phyloP scores from a whole-genome alignment of 2,329 filamentous ascomycete species.

The Botrytis cinerea region DNA sequence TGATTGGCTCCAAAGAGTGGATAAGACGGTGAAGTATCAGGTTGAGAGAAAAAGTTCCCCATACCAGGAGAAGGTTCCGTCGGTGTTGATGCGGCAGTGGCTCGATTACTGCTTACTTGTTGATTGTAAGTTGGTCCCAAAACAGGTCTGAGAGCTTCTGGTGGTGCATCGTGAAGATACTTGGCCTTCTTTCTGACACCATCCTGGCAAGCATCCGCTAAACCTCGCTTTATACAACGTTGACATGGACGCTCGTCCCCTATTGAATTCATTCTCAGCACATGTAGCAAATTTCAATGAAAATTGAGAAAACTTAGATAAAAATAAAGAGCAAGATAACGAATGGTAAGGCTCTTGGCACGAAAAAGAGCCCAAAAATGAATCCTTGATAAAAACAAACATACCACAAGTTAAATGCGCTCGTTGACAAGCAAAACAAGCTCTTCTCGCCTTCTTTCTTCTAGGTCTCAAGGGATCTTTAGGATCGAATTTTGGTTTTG shows the following conservation, averaged over 20 bases:
- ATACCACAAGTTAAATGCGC: slow-evolving; percentile 98
- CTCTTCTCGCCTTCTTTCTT: slow-evolving; percentile 92
- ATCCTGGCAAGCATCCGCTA: slow-evolving; percentile 90
- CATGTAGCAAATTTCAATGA: slow-evolving; percentile 10
- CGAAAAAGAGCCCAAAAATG: slow-evolving; percentile 8
- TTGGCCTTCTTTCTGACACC: slow-evolving; percentile 98
- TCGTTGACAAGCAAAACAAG: slow-evolving; percentile 95
- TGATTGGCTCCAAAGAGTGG: slow-evolving; percentile 50
- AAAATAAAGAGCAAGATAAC: slow-evolving; percentile 26
- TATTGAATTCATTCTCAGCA: slow-evolving; percentile 45
- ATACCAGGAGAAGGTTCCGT: slow-evolving; percentile 39
- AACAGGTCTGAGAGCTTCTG: slow-evolving; percentile 85
- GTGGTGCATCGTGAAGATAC: slow-evolving; percentile 93
- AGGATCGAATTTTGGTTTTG: slow-evolving; percentile 68
- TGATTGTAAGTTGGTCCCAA: slow-evolving; percentile 70
- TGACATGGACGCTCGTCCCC: slow-evolving; percentile 94
- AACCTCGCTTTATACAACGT: slow-evolving; percentile 88
- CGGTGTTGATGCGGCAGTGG: slow-evolving; percentile 33
- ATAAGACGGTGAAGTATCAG: slow-evolving; percentile 39
- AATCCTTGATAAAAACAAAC: slow-evolving; percentile 46
- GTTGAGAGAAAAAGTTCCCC: slow-evolving; percentile 39
- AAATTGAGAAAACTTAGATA: neutral
- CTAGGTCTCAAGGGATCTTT: slow-evolving; percentile 89
- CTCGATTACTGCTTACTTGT: slow-evolving; percentile 48
- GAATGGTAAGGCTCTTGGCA: slow-evolving; percentile 1